phyloP scores from a whole-genome alignment of 2,329 filamentous ascomycete genomes.

The Chrysosphaeria jannelii region DNA sequence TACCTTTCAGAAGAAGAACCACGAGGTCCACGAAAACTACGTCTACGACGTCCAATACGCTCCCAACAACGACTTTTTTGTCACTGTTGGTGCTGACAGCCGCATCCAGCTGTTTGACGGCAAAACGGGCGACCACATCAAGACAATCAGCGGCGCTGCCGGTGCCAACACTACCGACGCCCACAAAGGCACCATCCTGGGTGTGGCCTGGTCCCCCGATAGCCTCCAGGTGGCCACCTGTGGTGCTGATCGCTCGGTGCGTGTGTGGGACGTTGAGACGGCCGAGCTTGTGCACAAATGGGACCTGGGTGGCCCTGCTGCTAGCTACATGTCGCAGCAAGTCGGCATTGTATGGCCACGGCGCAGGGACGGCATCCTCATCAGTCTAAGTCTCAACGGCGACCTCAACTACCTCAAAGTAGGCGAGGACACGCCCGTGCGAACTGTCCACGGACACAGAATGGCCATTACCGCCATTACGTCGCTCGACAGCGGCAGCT shows the following conservation, averaged over 20 bases:
- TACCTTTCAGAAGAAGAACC: slow-evolving; percentile 69
- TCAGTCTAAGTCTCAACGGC: slow-evolving; percentile 66
- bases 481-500: slow-evolving; percentile 24
- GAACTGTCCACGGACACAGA: slow-evolving; percentile 60
- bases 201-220: slow-evolving; percentile 68
- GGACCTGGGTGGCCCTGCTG: slow-evolving; percentile 48
- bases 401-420: slow-evolving; percentile 70
- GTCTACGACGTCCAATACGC: slow-evolving; percentile 71
- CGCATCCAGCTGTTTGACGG: slow-evolving; percentile 88
- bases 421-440: slow-evolving; percentile 35
- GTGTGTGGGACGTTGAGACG: slow-evolving; percentile 69
- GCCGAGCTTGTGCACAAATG: slow-evolving; percentile 55
- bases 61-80: slow-evolving; percentile 53
- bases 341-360: slow-evolving; percentile 79
- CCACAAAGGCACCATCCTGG: slow-evolving; percentile 81
- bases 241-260: slow-evolving; percentile 81
- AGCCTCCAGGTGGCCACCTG: slow-evolving; percentile 69
- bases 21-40: slow-evolving; percentile 60
- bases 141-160: slow-evolving; percentile 32
- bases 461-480: slow-evolving; percentile 64
- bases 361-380: slow-evolving; percentile 58
- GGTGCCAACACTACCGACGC: too few relatives aligned
- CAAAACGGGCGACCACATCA: slow-evolving; percentile 65
- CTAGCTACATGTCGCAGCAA: slow-evolving; percentile 55
- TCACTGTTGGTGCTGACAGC: slow-evolving; percentile 78